These are phyloP conservation scores for Acrodontium crateriforme DNA, from an alignment of 2,329 filamentous ascomycete genomes.

Conservation along the genomic window DNA sequence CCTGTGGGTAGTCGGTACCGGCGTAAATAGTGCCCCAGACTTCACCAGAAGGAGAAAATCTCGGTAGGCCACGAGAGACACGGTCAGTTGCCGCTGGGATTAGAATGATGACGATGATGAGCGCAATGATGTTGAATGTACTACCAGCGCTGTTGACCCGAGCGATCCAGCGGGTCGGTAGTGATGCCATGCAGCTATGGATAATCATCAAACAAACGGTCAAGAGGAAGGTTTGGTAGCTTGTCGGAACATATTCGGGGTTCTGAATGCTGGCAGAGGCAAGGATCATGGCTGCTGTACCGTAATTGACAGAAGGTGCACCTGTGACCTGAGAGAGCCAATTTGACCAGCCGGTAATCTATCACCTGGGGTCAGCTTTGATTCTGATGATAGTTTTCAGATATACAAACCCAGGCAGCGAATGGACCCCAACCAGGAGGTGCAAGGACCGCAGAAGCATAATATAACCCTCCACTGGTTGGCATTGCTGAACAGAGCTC, in stretches of 20 bases:
- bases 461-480: constrained; percentile 55
- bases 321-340: constrained; percentile 55
- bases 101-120: constrained; percentile 52
- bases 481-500: constrained; percentile 48
- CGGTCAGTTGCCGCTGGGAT: constrained; percentile 48
- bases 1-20: constrained; percentile 52
- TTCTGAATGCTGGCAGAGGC: constrained; percentile 55
- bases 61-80: constrained; percentile 38
- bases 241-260: constrained; percentile 48
- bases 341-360: constrained; percentile 52
- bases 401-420: constrained; percentile 55
- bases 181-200: constrained; percentile 52
- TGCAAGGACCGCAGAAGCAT: constrained; percentile 57
- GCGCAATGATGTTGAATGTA: constrained; percentile 54
- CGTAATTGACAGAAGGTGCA: constrained; percentile 54
- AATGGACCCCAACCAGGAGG: constrained; percentile 50
- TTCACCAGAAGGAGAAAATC: constrained; percentile 42
- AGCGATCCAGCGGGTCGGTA: constrained; percentile 59
- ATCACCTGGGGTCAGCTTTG: no score
- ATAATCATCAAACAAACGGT: constrained; percentile 52
- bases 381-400: constrained; percentile 51
- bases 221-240: constrained; percentile 56
- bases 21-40: constrained; percentile 56
- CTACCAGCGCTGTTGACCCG: constrained; percentile 57
- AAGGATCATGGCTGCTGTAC: constrained; percentile 55